Conservation (phyloP, 345 rosid genomes). For the Physaria fendleri region DNA sequence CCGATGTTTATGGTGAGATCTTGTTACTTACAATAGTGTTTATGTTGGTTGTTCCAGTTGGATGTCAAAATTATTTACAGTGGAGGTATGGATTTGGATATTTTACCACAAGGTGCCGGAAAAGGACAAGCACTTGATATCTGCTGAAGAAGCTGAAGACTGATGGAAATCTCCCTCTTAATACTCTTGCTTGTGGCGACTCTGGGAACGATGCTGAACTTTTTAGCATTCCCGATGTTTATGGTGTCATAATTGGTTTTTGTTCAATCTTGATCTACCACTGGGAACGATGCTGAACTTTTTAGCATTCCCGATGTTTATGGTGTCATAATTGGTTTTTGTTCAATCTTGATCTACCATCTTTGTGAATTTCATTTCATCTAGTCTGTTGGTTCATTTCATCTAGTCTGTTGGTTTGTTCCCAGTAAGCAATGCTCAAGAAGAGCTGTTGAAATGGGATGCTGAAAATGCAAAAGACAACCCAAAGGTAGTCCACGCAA, state of each 20-base stretch:
- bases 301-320: slow-evolving; percentile 84
- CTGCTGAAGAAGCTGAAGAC: slow-evolving; percentile 62
- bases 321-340: slow-evolving; percentile 84
- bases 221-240: slow-evolving; percentile 79
- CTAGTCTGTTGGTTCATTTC: not conserved
- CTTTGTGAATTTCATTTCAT: not conserved
- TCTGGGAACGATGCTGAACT: slow-evolving; percentile 99
- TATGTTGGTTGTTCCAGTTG: slow-evolving; percentile 42
- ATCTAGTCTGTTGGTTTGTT: not conserved
- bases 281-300: slow-evolving; percentile 97
- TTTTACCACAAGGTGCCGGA: slow-evolving; percentile 93
- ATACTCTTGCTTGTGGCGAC: slow-evolving; percentile 95
- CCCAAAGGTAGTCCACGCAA: slow-evolving; percentile 74
- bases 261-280: no score
- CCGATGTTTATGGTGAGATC: slow-evolving; percentile 84
- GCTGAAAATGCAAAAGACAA: slow-evolving; percentile 77
- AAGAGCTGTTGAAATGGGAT: slow-evolving; percentile 91
- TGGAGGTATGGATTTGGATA: slow-evolving; percentile 94
- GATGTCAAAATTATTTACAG: slow-evolving; percentile 90
- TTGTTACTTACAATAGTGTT: no score
- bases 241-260: slow-evolving; percentile 87
- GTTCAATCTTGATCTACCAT: not conserved
- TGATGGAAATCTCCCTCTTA: slow-evolving; percentile 65
- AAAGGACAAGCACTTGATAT: slow-evolving; percentile 96
- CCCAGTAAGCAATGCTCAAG: slow-evolving; percentile 87